Base-by-base conservation (phyloP, 1,284 basidiomycete genomes). In the Boletellus deceptivus region DNA sequence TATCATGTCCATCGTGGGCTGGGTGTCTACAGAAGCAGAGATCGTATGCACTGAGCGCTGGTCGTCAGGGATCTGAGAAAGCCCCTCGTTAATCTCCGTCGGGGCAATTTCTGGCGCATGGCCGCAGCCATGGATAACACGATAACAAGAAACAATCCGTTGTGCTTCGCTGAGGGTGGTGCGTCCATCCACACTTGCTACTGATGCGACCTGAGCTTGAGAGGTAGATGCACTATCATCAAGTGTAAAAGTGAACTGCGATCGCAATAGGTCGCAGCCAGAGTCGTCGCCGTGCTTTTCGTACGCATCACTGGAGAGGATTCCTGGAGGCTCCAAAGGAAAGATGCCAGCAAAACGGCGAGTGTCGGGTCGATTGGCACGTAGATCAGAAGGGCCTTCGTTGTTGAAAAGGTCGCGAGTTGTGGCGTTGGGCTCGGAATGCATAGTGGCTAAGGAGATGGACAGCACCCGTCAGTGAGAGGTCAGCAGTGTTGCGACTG, bases 101-200 rank as follows among this genome's bases (percentile, higher is more conserved):
- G 17, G 33, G 18, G 49, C n/a, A 42, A 29, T 38, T 36, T 38
- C 49, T 2, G 45, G 35, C 3, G 17, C 33, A 8, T 35, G 34
- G 34, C 52, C 45, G 38, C 38, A 16, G 22, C 22, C 43, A 24
- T 59, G 50, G 20, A 54, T 20, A 13, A 70, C 69, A 36, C 71
- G 72, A 56, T 74, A 75, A 38, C 62, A 60, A 46, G 63, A 54
- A 39, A 61, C 63, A 3, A 75, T 67, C 48, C 72, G 69, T 53
- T 78, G 74, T 14, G 76, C 72, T 33, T 71, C 68, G 31, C 68
- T 76, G 49, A 51, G 59, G 48, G 48, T 54, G 41, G 55, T 53
- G 37, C 35, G 24, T 38, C 56, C 47, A 20, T 52, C 52, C 24
- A 17, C 4, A 16, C 27, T 49, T 24, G 49, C 13, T 25, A 27